Conservation (phyloP, 805 yeast genomes). For the Metschnikowia rubicola region DNA sequence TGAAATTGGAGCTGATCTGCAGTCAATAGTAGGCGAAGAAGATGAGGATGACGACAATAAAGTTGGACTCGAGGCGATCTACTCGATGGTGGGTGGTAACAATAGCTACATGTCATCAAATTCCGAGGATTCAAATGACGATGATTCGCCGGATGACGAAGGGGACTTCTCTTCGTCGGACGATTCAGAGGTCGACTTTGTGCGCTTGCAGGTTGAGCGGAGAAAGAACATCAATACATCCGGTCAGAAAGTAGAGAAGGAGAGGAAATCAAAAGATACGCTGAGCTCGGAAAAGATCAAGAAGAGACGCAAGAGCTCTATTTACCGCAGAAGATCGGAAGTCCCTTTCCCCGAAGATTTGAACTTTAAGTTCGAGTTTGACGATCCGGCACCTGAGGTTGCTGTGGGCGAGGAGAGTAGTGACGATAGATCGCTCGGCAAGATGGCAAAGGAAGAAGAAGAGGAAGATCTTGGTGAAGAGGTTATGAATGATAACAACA, state of each 20-base stretch:
- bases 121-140: slow-evolving; percentile 31
- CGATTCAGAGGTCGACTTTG: slow-evolving; percentile 70
- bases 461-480: slow-evolving; percentile 68
- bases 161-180: slow-evolving; percentile 36
- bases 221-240: slow-evolving; percentile 33
- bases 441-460: slow-evolving; percentile 23
- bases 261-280: slow-evolving; percentile 2
- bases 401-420: slow-evolving; percentile 7
- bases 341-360: slow-evolving; percentile 43
- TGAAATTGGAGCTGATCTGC: not conserved
- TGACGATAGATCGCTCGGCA: slow-evolving; percentile 3
- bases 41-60: slow-evolving; percentile 11
- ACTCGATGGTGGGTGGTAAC: slow-evolving; percentile 21
- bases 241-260: slow-evolving; percentile 6
- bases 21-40: slow-evolving; percentile 2
- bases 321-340: slow-evolving; percentile 30
- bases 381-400: slow-evolving; percentile 22
- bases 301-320: slow-evolving; percentile 11
- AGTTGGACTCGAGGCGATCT: slow-evolving; percentile 21
- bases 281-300: slow-evolving; percentile 8
- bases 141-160: slow-evolving; percentile 17
- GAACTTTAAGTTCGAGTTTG: slow-evolving; percentile 41
- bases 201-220: slow-evolving; percentile 64
- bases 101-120: slow-evolving; percentile 20
- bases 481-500: slow-evolving; percentile 8